These are phyloP conservation scores for Pachyrhizus erosus DNA, from an alignment of 306 rosid species.

Conservation along the genomic window DNA sequence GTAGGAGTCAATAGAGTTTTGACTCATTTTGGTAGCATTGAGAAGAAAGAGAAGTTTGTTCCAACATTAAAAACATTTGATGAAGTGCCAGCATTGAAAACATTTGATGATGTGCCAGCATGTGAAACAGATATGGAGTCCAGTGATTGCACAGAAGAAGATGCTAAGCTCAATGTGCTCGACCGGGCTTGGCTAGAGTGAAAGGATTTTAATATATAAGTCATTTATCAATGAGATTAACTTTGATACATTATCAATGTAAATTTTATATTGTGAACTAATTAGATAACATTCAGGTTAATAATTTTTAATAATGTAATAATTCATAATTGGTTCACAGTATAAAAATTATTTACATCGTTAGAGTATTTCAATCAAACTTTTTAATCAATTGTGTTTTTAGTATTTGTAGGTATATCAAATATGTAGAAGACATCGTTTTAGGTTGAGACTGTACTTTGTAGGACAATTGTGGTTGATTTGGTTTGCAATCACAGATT, in stretches of 20 bases:
- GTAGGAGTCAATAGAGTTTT: slow-evolving; percentile 60
- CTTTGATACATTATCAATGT: neutral
- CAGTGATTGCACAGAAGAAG: slow-evolving; percentile 43
- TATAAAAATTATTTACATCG: neutral
- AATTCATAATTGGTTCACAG: neutral
- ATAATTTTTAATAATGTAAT: neutral
- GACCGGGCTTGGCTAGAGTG: slow-evolving; percentile 49
- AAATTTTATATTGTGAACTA: neutral
- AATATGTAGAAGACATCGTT: neutral
- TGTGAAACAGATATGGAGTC: slow-evolving; percentile 45
- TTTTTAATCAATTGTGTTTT: neutral
- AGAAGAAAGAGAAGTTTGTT: slow-evolving; percentile 49
- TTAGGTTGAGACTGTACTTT: neutral
- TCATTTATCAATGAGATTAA: neutral
- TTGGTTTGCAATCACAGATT: neutral
- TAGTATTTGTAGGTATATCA: neutral
- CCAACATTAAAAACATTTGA: slow-evolving; percentile 38
- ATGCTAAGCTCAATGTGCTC: slow-evolving; percentile 25
- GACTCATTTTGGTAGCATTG: slow-evolving; percentile 64
- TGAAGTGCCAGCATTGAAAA: slow-evolving; percentile 27
- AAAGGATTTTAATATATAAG: neutral
- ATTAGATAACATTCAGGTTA: neutral
- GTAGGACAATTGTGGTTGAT: neutral
- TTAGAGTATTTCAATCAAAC: neutral
- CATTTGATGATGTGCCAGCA: neutral